Evolutionary conservation across 306 rosid species (phyloP), one percentile per base, ranked within the genome.

Genomic region (Cicer arietinum): DNA sequence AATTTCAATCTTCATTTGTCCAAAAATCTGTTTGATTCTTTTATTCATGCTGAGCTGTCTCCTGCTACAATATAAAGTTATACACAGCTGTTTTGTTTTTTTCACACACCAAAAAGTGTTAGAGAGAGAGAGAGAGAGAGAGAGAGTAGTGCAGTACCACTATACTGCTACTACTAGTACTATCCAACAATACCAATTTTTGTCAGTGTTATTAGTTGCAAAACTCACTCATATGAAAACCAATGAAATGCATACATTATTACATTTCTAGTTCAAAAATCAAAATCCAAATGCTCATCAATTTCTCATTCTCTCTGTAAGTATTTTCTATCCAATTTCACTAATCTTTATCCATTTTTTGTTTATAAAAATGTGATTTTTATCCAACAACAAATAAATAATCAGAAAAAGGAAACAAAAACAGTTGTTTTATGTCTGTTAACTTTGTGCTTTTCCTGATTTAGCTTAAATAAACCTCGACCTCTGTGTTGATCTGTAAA

Each of bases 381-480:
- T 1, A 30, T 30, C 37, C 37, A 30, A 30, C 3, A 42, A 39
- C 14, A 9, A 25, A 57, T 39, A 64, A 25, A 57, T 39, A 64
- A 40, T 72, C 67, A 63, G 4, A 67, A 51, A 59, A 53, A 41
- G 62, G 67, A 40, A 79, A 56, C 50, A 37, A 46, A 40, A 51
- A 10, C 43, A 65, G 50, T 76, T 82, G 42, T 50, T 72, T 47
- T 76, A 35, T 67, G 65, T 71, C 50, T 50, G 81, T 42, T 70
- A 39, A 73, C 20, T 71, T 6, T 6, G 42, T 60, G 81, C 56
- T 78, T 85, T 79, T 51, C 80, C 74, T 71, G 84, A 85, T 70
- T 79, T 75, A 61, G 85, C 67, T 65, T 52, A 16, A n/a, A 16
- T 42, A 54, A 60, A 57, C 82, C 81, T 85, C 84, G 74, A 81